A percentile compares a stretch with the other conserved stretches of the same genome.
Conservation (phyloP, 768 basidiomycete species). For the Tephrocybe sp. region DNA sequence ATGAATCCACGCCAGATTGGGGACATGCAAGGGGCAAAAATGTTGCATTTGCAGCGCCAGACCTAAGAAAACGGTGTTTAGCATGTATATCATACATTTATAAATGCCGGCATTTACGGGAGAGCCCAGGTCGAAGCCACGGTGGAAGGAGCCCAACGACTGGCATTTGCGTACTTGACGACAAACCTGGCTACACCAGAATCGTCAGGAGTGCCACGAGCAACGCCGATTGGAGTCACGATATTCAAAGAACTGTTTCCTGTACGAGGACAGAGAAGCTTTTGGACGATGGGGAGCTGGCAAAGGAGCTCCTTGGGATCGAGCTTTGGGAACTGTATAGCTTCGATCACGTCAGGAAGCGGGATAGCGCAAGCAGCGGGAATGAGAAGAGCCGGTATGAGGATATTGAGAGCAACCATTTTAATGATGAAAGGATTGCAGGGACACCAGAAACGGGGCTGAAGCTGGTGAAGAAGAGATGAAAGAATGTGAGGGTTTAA, state of each 20-base stretch:
- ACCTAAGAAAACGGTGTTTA: slow-evolving; percentile 34
- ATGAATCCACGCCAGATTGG: slow-evolving; percentile 52
- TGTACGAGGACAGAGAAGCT: slow-evolving; percentile 41
- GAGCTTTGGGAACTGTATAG: slow-evolving; percentile 34
- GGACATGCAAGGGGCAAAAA: slow-evolving; percentile 72
- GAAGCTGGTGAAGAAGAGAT: slow-evolving; percentile 18
- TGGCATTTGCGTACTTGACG: slow-evolving; percentile 66
- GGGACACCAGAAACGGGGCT: slow-evolving; percentile 17
- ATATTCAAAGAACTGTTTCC: slow-evolving; percentile 25
- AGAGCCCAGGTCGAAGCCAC: slow-evolving; percentile 57
- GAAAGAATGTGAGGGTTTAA: slow-evolving; percentile 16
- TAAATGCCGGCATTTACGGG: slow-evolving; percentile 50
- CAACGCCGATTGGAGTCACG: slow-evolving; percentile 55
- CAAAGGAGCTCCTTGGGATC: slow-evolving; percentile 45
- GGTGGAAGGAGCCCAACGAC: slow-evolving; percentile 60
- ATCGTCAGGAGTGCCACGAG: slow-evolving; percentile 49
- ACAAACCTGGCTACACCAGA: slow-evolving; percentile 56
- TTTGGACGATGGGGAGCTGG: slow-evolving; percentile 42
- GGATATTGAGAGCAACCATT: slow-evolving; percentile 36
- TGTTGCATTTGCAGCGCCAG: slow-evolving; percentile 49
- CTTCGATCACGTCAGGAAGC: slow-evolving; percentile 6
- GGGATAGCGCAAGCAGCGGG: slow-evolving; percentile 32
- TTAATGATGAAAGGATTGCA: slow-evolving; percentile 7
- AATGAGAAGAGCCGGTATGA: slow-evolving; percentile 31
- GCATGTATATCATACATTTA: slow-evolving; percentile 5